A percentile compares a stretch with the other conserved stretches of the same genome.
Conservation (phyloP, 2,329 filamentous ascomycete species). For the Colletotrichum sp. region DNA sequence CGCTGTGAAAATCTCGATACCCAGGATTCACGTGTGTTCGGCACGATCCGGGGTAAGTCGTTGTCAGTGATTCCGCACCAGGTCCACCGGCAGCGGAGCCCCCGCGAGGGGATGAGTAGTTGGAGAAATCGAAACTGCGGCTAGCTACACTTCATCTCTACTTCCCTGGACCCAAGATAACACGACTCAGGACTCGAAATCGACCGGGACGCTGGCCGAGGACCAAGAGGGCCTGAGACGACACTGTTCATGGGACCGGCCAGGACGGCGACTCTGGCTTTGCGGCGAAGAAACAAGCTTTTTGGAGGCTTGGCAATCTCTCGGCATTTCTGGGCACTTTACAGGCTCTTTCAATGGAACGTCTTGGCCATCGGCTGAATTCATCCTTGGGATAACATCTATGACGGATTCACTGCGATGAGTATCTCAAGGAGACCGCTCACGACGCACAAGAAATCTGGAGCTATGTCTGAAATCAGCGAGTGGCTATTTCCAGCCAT, state of each 20-base stretch:
- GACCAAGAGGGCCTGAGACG: not conserved
- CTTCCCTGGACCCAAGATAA: not conserved
- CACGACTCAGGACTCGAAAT: not conserved
- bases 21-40: not conserved
- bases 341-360: not conserved
- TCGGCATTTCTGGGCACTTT: constrained; percentile 9
- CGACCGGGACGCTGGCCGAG: not conserved
- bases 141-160: not conserved
- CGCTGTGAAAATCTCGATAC: not conserved
- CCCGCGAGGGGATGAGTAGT: not conserved
- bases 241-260: not conserved
- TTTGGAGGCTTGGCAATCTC: constrained; percentile 6
- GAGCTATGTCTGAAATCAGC: not conserved
- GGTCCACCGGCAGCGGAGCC: no score
- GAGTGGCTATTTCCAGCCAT: not conserved
- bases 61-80: not conserved
- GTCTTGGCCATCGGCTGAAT: not conserved
- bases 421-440: not conserved
- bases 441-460: not conserved
- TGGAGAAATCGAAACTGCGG: not conserved
- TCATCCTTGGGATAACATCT: not conserved
- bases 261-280: not conserved
- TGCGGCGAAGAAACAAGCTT: constrained; percentile 9
- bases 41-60: not conserved
- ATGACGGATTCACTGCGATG: not conserved